phyloP scores from a whole-genome alignment of 495 filamentous ascomycete species.

The Aspergillus steynii region DNA sequence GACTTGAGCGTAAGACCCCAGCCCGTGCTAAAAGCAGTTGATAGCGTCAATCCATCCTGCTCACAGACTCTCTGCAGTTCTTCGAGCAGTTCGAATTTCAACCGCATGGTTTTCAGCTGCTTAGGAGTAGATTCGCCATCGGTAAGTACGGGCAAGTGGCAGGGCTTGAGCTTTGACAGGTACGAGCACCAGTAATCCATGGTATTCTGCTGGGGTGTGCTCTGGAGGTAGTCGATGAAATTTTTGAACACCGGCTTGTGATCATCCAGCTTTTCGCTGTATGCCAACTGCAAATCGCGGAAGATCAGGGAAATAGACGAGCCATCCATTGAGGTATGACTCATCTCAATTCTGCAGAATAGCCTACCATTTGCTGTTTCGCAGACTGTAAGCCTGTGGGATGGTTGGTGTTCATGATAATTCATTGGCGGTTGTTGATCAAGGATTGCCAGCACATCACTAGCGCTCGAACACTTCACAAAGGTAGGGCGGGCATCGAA shows the following conservation, averaged over 20 bases:
- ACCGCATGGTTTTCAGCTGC: constrained; percentile 33
- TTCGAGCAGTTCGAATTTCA: constrained; percentile 30
- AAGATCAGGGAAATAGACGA: constrained; percentile 49
- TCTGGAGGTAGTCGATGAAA: constrained; percentile 50
- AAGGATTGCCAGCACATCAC: constrained; percentile 33
- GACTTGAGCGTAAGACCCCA: constrained; percentile 54
- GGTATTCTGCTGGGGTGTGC: constrained; percentile 36
- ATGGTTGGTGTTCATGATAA: constrained; percentile 36
- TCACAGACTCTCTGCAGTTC: constrained; percentile 46
- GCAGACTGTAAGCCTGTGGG: constrained; percentile 53
- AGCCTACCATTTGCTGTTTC: constrained; percentile 40
- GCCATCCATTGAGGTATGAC: constrained; percentile 55
- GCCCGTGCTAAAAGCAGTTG: constrained; percentile 52
- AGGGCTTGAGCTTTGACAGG: constrained; percentile 49
- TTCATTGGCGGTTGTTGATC: constrained; percentile 34
- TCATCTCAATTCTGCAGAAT: constrained; percentile 57
- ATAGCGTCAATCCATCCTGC: constrained; percentile 48
- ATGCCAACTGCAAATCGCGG: constrained; percentile 48
- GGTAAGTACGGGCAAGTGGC: constrained; percentile 50
- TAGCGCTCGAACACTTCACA: constrained; percentile 35
- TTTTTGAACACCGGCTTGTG: constrained; percentile 53
- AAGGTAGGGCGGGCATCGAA: constrained; percentile 31
- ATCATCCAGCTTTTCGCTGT: constrained; percentile 38
- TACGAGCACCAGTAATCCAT: constrained; percentile 56
- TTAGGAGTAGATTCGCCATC: constrained; percentile 29